A percentile compares a stretch with the other conserved stretches of the same genome.
phyloP scores from a whole-genome alignment of 441 rosid genomes.

The Biscutella laevigata region DNA sequence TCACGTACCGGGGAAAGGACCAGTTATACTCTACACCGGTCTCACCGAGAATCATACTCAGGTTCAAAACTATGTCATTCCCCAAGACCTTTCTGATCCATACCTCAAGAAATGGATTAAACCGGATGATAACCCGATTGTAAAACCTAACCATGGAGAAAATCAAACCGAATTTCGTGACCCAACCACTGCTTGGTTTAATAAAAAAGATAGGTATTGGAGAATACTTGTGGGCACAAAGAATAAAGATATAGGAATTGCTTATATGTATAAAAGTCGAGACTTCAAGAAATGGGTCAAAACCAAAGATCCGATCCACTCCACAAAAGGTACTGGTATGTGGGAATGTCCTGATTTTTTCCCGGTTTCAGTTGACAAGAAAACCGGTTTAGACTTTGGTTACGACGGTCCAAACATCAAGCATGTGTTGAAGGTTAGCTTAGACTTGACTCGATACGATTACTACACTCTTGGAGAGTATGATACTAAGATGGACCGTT shows the following conservation, averaged over 20 bases:
- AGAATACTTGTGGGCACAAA: slow-evolving; percentile 47
- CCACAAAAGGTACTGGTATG: slow-evolving; percentile 40
- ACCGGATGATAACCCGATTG: slow-evolving; percentile 61
- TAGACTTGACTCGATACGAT: slow-evolving; percentile 63
- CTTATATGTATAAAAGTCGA: slow-evolving; percentile 47
- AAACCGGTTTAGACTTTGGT: slow-evolving; percentile 39
- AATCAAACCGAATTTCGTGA: slow-evolving; percentile 78
- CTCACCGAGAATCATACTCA: slow-evolving; percentile 36
- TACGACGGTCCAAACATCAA: slow-evolving; percentile 28
- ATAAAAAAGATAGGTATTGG: slow-evolving; percentile 40
- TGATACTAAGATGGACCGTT: slow-evolving; percentile 30
- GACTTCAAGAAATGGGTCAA: slow-evolving; percentile 59
- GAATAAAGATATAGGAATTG: slow-evolving; percentile 43
- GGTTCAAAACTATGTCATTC: slow-evolving; percentile 61
- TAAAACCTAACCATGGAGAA: slow-evolving; percentile 27
- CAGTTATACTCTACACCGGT: slow-evolving; percentile 69
- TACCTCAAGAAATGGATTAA: slow-evolving; percentile 66
- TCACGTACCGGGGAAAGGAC: slow-evolving; percentile 42
- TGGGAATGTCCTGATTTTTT: slow-evolving; percentile 87
- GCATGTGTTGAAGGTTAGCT: slow-evolving; percentile 63
- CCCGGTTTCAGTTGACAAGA: slow-evolving; percentile 38
- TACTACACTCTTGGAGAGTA: slow-evolving; percentile 68
- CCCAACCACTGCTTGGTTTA: slow-evolving; percentile 80
- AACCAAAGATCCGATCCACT: slow-evolving; percentile 50
- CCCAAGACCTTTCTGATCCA: slow-evolving; percentile 55